Evolutionary conservation across 116 monocot species (phyloP), one percentile per base, ranked within the genome.

Genomic region (Papilionanthe hybrid): DNA sequence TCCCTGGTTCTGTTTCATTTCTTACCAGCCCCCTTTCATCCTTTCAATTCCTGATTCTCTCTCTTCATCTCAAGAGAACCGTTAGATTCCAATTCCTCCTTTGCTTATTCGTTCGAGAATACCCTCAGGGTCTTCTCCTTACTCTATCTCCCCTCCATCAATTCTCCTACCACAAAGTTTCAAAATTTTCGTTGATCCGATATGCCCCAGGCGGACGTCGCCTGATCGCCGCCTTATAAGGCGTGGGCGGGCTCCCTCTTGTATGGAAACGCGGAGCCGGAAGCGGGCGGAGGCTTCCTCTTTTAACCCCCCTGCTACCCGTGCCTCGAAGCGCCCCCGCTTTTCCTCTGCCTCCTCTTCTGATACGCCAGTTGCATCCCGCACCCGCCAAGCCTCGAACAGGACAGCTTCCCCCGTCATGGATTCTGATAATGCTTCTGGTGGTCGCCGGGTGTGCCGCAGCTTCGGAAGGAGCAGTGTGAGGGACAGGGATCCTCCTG

Each of bases 261-360:
- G 98, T 94, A 98, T 98, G 98, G 98, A 98, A 98, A 94, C 98
- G 78, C 94, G 98, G 29, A 91, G 98, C 91, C 94, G 94, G 81
- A 98, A 98, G 93, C 93, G 98, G 87, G 94, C 93, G 90, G 98
- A 93, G 93, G 90, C 94, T 81, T 93, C 98, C 80, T 93, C 90
- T 63, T 88, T 90, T 55, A 78, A 83, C 75, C 42, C 78, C 37
- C 69, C 76, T 22, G 77, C 81, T 5, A 27, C 82, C 55, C 90
- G 90, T 73, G 28, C 92, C 72, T 79, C 94, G 78, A 96, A 96
- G 83, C 87, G 93, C 83, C 71, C 90, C 73, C 91, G 92, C 63
- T 77, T 85, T 75, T 71, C 53, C 53, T 53, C 53, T 13, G 53
- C 53, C 15, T 3, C 53, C 53, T 53, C 32, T 44, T 63, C 72